Conservation (phyloP, 2,329 filamentous ascomycete genomes). For the Fusarium heterosporum region DNA sequence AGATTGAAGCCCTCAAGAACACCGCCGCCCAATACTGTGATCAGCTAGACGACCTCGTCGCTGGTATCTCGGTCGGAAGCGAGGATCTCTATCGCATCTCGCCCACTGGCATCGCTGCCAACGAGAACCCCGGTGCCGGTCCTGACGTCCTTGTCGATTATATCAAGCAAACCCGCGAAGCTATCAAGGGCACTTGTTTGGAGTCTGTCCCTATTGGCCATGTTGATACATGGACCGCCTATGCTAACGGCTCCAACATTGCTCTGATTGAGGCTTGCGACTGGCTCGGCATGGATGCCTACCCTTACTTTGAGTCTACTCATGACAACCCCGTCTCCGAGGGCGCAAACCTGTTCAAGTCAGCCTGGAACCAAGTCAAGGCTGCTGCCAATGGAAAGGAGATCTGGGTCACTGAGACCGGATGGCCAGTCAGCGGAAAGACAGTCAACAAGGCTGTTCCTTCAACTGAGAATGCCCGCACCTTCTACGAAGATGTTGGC, state of each 20-base stretch:
- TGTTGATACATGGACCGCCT: constrained; percentile 90
- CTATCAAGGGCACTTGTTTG: constrained; percentile 72
- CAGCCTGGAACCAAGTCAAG: constrained; percentile 71
- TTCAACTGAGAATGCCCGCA: constrained; percentile 74
- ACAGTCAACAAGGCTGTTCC: constrained; percentile 72
- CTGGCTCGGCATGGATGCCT: constrained; percentile 86
- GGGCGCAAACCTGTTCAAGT: constrained; percentile 74
- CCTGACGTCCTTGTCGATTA: constrained; percentile 74
- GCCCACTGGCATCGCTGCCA: constrained; percentile 72
- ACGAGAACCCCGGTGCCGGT: constrained; percentile 71
- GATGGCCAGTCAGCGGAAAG: constrained; percentile 82
- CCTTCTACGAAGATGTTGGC: constrained; percentile 83
- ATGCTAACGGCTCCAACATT: constrained; percentile 77
- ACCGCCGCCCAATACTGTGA: constrained; percentile 77
- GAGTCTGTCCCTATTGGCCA: constrained; percentile 75
- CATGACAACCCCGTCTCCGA: constrained; percentile 73
- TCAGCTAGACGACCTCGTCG: constrained; percentile 73
- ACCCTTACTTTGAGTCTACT: constrained; percentile 84
- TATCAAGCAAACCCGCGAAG: constrained; percentile 74
- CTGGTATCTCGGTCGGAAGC: constrained; percentile 85
- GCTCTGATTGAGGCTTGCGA: constrained; percentile 77
- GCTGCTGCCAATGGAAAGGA: constrained; percentile 72
- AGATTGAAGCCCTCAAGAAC: constrained; percentile 76
- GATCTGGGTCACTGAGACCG: constrained; percentile 90
- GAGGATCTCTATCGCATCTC: constrained; percentile 89